Percentiles rank a stretch among this genome's conserved stretches.
Conservation (phyloP, 345 rosid genomes). For the Eutrema heterophyllum region DNA sequence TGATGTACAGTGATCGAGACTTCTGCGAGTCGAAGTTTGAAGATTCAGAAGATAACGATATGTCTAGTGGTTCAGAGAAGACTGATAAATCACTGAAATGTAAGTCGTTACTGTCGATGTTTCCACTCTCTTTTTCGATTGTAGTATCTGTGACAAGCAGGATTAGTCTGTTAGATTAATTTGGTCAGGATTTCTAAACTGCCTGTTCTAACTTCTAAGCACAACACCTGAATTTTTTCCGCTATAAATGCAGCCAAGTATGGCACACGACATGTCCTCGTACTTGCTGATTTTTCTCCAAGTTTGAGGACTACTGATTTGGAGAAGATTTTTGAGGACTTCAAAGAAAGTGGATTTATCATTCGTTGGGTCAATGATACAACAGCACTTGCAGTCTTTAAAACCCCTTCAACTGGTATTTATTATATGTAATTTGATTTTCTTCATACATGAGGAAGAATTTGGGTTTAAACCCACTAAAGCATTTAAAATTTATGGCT, state of each 20-base stretch:
- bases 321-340: slow-evolving; percentile 67
- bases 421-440: not conserved
- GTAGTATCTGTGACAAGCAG: not conserved
- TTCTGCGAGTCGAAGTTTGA: slow-evolving; percentile 25
- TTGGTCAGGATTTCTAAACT: not conserved
- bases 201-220: not conserved
- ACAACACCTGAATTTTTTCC: not conserved
- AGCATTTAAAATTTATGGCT: not conserved
- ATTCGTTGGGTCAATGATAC: slow-evolving; percentile 96
- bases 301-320: slow-evolving; percentile 70
- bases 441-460: not conserved
- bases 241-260: slow-evolving; percentile 54
- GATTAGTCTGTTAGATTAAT: not conserved
- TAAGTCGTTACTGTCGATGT: slow-evolving; percentile 27
- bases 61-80: slow-evolving; percentile 32
- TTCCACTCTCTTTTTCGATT: not conserved
- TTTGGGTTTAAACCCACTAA: not conserved
- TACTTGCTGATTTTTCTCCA: slow-evolving; percentile 71
- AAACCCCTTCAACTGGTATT: slow-evolving; percentile 66
- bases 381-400: slow-evolving; percentile 83
- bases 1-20: slow-evolving; percentile 54
- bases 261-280: slow-evolving; percentile 83
- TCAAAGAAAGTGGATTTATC: slow-evolving; percentile 48
- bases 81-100: slow-evolving; percentile 38
- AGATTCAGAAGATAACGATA: slow-evolving; percentile 43